Evolutionary conservation across 768 basidiomycete species (phyloP).

Genomic region (Hortiboletus campestris): DNA sequence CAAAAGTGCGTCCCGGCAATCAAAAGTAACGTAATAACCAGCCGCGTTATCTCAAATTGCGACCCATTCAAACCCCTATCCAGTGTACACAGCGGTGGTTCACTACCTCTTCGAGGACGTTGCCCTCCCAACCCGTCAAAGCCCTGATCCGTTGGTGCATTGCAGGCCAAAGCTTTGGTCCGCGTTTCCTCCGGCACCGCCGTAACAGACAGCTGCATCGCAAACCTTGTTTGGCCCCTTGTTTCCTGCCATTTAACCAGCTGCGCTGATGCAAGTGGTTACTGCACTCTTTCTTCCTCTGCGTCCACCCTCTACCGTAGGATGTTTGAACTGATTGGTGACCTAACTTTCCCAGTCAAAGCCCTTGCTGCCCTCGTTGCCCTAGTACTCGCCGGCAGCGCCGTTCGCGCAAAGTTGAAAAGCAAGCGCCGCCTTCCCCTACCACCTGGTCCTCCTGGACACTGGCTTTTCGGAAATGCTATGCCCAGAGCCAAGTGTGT

Average conservation of each 20-base stretch:
- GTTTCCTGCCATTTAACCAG: constrained; percentile 12
- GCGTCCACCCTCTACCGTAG: neutral
- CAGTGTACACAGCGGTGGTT: neutral
- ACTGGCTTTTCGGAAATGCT: constrained; percentile 34
- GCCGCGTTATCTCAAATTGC: neutral
- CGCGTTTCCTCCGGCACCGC: neutral
- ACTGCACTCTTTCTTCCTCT: neutral
- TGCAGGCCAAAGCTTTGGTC: neutral
- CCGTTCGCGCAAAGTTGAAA: constrained; percentile 9
- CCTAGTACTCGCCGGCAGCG: constrained; percentile 13
- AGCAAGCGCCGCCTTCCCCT: constrained; percentile 21
- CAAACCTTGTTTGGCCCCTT: neutral
- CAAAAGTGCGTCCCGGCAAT: neutral
- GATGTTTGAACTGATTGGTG: constrained; percentile 10
- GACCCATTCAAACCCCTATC: neutral
- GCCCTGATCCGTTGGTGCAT: neutral
- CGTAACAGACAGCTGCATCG: neutral
- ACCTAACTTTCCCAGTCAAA: constrained; percentile 12
- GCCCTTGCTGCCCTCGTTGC: constrained; percentile 18
- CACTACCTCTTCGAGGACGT: neutral
- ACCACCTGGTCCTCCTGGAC: constrained; percentile 32
- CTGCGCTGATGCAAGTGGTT: neutral
- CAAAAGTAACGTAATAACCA: neutral
- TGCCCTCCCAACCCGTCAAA: neutral
- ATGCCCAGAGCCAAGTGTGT: constrained; percentile 29